Conservation (phyloP, 306 rosid genomes). For the Senna tora region DNA sequence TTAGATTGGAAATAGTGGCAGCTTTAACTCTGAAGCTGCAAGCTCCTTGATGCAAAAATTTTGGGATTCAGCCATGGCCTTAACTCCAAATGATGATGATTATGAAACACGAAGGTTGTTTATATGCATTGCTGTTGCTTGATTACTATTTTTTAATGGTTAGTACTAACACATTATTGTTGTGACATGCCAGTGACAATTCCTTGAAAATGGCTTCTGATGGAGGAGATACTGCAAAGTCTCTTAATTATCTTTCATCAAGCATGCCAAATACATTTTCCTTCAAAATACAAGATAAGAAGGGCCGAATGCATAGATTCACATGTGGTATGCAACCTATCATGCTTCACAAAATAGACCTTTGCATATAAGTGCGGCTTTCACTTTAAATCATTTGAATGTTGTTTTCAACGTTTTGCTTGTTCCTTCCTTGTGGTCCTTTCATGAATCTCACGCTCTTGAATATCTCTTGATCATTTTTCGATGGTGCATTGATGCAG, state of each 20-base stretch:
- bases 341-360: constrained; percentile 17
- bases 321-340: constrained; percentile 71
- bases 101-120: constrained; percentile 80
- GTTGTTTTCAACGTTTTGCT: constrained; percentile 16
- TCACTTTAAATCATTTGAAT: too few relatives aligned
- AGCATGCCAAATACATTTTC: constrained; percentile 65
- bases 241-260: constrained; percentile 51
- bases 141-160: constrained; percentile 9
- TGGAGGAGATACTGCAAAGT: constrained; percentile 76
- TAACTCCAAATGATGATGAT: constrained; percentile 69
- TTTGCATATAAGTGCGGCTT: constrained; percentile 2
- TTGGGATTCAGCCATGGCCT: constrained; percentile 99
- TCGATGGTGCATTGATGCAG: background rate
- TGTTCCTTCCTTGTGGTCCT: constrained; percentile 22
- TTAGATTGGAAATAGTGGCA: constrained; percentile 77
- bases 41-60: constrained; percentile 89
- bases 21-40: constrained; percentile 65
- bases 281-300: constrained; percentile 84
- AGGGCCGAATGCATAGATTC: constrained; percentile 92
- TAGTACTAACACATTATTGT: constrained; percentile 36
- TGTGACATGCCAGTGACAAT: constrained; percentile 64
- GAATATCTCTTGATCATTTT: constrained; percentile 25
- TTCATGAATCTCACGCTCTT: constrained; percentile 26
- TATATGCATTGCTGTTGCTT: constrained; percentile 24
- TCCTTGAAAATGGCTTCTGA: constrained; percentile 89